phyloP scores from a whole-genome alignment of 2,329 filamentous ascomycete species.

The Stemphylium beticola region DNA sequence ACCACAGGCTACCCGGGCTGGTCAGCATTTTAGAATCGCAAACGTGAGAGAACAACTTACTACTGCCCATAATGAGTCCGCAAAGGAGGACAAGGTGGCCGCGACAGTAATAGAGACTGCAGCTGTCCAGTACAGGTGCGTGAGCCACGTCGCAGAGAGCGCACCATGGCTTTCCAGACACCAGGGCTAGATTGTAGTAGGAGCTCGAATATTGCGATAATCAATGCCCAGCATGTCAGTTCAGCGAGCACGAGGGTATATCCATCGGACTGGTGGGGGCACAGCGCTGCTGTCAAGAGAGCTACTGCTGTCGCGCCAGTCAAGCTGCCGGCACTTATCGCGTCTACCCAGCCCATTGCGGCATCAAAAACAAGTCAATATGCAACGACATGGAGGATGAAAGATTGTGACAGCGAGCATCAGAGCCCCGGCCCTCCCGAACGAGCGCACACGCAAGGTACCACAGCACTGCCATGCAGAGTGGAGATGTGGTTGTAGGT shows the following conservation, averaged over 20 bases:
- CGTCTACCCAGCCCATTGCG: background rate
- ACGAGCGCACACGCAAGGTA: background rate
- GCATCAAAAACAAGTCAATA: background rate
- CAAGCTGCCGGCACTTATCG: background rate
- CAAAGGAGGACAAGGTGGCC: background rate
- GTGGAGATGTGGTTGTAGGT: background rate
- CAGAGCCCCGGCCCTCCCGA: background rate
- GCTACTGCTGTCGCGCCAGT: constrained; percentile 25
- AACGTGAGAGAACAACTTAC: background rate
- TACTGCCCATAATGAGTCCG: background rate
- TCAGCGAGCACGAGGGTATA: background rate
- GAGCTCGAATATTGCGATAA: background rate
- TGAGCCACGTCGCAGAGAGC: background rate
- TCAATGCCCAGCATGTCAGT: background rate
- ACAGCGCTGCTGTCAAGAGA: constrained; percentile 32
- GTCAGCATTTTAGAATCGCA: background rate
- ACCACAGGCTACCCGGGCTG: background rate
- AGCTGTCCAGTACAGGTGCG: background rate
- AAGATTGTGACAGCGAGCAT: background rate
- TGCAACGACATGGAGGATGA: background rate
- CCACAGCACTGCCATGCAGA: background rate
- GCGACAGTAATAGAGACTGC: background rate
- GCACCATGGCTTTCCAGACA: background rate
- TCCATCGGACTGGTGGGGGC: background rate
- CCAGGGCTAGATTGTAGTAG: background rate